Percentiles rank a stretch among this genome's conserved stretches.
These are phyloP conservation scores for Panaeolus cyanescens DNA, from an alignment of 768 basidiomycete species.

Conservation along the genomic window DNA sequence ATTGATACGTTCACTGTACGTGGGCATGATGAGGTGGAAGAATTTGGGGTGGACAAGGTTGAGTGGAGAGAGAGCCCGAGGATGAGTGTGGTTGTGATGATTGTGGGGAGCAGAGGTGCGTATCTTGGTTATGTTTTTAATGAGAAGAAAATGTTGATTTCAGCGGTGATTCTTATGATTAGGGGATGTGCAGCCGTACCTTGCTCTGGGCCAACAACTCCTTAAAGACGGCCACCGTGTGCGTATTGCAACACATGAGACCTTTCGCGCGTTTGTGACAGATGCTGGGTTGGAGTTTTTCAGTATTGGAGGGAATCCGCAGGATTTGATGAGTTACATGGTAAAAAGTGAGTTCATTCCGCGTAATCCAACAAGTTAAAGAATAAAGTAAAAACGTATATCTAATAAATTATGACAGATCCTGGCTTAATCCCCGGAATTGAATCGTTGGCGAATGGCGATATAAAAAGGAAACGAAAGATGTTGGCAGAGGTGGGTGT, in stretches of 20 bases:
- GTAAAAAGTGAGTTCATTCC: slow-evolving; percentile 55
- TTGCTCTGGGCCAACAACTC: slow-evolving; percentile 55
- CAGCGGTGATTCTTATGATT: background rate
- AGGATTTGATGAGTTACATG: slow-evolving; percentile 73
- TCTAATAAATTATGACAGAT: slow-evolving; percentile 35
- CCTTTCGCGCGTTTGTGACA: slow-evolving; percentile 56
- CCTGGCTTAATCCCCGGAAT: slow-evolving; percentile 65
- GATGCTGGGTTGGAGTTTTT: slow-evolving; percentile 60
- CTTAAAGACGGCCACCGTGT: slow-evolving; percentile 55
- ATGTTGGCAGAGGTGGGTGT: slow-evolving; percentile 51
- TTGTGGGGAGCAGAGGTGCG: slow-evolving; percentile 65
- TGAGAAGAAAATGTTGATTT: too few relatives aligned
- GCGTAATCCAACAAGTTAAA: slow-evolving; percentile 6
- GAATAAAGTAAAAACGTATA: too few relatives aligned
- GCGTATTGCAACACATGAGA: slow-evolving; percentile 63
- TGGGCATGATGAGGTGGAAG: slow-evolving; percentile 34
- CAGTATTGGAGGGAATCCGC: slow-evolving; percentile 62
- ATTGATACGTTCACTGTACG: background rate
- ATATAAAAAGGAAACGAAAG: slow-evolving; percentile 56
- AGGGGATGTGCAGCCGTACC: slow-evolving; percentile 71
- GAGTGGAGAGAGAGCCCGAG: slow-evolving; percentile 37
- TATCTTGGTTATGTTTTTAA: too few relatives aligned
- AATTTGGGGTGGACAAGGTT: slow-evolving; percentile 47
- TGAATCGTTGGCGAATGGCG: slow-evolving; percentile 59
- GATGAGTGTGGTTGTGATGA: slow-evolving; percentile 66